These are phyloP conservation scores for Nicotiana obtusifolia DNA, from an alignment of 257 asterid genomes.

Conservation along the genomic window DNA sequence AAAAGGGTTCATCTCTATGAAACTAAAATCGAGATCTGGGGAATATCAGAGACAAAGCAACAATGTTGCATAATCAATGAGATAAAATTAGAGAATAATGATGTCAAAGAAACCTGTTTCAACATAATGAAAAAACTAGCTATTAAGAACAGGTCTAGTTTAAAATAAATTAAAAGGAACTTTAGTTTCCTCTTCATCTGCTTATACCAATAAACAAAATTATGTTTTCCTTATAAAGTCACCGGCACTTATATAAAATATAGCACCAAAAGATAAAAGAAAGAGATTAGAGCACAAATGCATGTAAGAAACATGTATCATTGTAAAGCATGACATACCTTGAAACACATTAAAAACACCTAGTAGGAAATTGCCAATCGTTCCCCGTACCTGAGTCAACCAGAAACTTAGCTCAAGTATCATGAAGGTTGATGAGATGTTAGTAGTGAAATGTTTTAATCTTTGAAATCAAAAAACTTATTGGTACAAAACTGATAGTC, in stretches of 20 bases:
- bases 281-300: not conserved
- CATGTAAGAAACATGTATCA: not conserved
- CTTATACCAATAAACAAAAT: not conserved
- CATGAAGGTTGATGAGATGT: not conserved
- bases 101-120: not conserved
- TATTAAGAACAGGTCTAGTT: not conserved
- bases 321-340: constrained; percentile 39
- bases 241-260: not conserved
- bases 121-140: not conserved
- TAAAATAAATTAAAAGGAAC: not conserved
- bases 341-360: constrained; percentile 71
- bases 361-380: constrained; percentile 61
- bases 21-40: constrained; percentile 86
- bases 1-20: constrained; percentile 93
- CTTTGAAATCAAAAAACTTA: not conserved
- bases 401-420: constrained; percentile 2
- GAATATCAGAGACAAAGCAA: constrained; percentile 12
- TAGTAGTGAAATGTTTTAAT: not conserved
- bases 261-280: not conserved
- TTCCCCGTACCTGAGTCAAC: constrained; percentile 66
- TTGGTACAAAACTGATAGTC: not conserved
- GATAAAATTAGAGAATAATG: not conserved
- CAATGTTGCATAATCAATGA: not conserved
- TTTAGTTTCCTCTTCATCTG: not conserved
- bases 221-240: not conserved